Percentiles rank a stretch among this genome's conserved stretches.
These are phyloP conservation scores for Xylariales sp. DNA, from an alignment of 2,329 filamentous ascomycete genomes.

Conservation along the genomic window DNA sequence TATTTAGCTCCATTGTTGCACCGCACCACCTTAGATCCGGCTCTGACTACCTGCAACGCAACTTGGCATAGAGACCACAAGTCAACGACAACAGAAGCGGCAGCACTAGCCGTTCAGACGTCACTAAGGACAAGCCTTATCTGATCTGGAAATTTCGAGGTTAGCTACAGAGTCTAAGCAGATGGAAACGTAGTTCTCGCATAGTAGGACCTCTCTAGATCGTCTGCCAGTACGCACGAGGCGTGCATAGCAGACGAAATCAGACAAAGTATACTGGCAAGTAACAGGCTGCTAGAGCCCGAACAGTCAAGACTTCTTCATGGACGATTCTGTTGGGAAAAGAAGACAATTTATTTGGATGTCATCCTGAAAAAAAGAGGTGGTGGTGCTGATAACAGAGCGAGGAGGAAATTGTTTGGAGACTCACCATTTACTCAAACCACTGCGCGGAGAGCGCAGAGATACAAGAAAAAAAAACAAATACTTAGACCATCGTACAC, in stretches of 20 bases:
- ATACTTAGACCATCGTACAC: background rate
- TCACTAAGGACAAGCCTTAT: background rate
- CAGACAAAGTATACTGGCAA: constrained; percentile 92
- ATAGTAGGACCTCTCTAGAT: constrained; percentile 20
- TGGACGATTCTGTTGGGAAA: constrained; percentile 90
- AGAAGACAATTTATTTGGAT: constrained; percentile 77
- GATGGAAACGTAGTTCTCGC: background rate
- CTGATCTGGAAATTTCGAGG: constrained; percentile 4
- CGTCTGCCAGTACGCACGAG: background rate
- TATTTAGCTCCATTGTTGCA: too few relatives aligned
- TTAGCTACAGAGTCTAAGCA: constrained; percentile 16
- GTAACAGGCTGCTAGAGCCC: constrained; percentile 80
- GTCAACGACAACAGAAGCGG: background rate
- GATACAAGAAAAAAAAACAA: background rate
- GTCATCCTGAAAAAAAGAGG: constrained; percentile 74
- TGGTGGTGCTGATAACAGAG: background rate
- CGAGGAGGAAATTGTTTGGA: background rate
- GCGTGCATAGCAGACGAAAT: constrained; percentile 51
- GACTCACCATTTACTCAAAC: constrained; percentile 29
- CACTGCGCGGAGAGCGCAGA: background rate
- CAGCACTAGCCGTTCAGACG: background rate
- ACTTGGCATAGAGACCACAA: too few relatives aligned
- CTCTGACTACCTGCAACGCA: too few relatives aligned
- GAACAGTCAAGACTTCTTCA: constrained; percentile 79
- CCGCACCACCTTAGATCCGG: too few relatives aligned